phyloP scores from a whole-genome alignment of 805 yeast species.

The Kuraishia capsulata region DNA sequence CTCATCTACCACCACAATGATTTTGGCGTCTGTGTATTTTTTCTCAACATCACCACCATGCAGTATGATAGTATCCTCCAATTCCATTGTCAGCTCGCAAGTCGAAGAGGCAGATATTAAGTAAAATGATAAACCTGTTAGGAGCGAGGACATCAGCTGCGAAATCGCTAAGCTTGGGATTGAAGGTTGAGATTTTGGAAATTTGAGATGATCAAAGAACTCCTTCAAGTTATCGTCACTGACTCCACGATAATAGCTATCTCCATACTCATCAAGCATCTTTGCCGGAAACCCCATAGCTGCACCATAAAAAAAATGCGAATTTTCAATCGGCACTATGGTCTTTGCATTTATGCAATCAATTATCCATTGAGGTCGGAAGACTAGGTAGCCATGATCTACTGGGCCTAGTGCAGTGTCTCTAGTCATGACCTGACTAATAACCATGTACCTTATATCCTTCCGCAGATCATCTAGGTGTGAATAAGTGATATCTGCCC shows the following conservation, averaged over 20 bases:
- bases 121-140: too few relatives aligned
- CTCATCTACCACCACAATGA: background rate
- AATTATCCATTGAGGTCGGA: constrained; percentile 63
- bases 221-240: background rate
- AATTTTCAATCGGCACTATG: constrained; percentile 50
- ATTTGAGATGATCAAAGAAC: background rate
- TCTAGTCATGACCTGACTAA: constrained; percentile 29
- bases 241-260: constrained; percentile 30
- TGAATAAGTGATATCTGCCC: constrained; percentile 38
- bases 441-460: constrained; percentile 14
- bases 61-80: background rate
- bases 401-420: constrained; percentile 26
- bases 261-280: constrained; percentile 53
- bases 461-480: constrained; percentile 11
- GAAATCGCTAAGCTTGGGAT: too few relatives aligned
- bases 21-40: background rate
- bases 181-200: too few relatives aligned
- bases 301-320: constrained; percentile 39
- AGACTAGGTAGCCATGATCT: constrained; percentile 46
- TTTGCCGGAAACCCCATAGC: constrained; percentile 15
- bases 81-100: background rate
- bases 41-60: background rate
- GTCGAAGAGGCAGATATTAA: too few relatives aligned
- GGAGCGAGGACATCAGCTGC: too few relatives aligned
- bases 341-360: constrained; percentile 43